Base-by-base conservation (phyloP, 768 basidiomycete species). In the Mrakia gelida region DNA sequence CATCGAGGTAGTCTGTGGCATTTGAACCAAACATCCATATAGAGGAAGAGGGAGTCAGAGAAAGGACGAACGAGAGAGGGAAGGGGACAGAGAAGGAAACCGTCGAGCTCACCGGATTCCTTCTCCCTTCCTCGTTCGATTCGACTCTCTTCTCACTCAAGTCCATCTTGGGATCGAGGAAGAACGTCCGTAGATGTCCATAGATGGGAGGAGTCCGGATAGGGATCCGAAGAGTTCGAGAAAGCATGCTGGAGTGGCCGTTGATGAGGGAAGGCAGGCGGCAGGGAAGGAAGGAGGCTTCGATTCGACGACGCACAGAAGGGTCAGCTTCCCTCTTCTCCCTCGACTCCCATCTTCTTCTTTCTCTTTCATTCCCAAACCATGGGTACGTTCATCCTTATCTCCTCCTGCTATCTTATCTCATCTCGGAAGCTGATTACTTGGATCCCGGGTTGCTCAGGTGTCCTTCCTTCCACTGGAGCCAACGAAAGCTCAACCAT, bases 81-180 rank as follows among this genome's bases (percentile, higher is more conserved):
- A 34, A 67, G 30, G n/a, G 65, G n/a, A 18, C 45, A 10, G 45
- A 8, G 65, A 67, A 67, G 34, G 65, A 32, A 67, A 32, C 34
- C 16, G n/a, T 38, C 30, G 18, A 67, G 65, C 65, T 67, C 65
- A 67, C 65, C 30, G 34, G 65, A 41, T 67, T 67, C 30, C 30
- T 38, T 23, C 21, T 21, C 18, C 34, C 65, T 38, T 38, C 65
- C 32, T 67, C 34, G 32, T 65, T 28, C 28, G 11, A 3, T 7
- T 32, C 63, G 28, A 9, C 21, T 62, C n/a, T n/a, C 18, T 23
- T 67, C 34, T 67, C 32, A 21, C 15, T 3, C 7, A 23, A 67
- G 11, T 18, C 16, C 16, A 30, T 5, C 65, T 34, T 67, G 65
- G 11, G 34, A 30, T 21, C 65, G 65, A 28, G 5, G 11, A 30